phyloP scores from a whole-genome alignment of 805 yeast species.

The Cyberlindnera euphorbiae region DNA sequence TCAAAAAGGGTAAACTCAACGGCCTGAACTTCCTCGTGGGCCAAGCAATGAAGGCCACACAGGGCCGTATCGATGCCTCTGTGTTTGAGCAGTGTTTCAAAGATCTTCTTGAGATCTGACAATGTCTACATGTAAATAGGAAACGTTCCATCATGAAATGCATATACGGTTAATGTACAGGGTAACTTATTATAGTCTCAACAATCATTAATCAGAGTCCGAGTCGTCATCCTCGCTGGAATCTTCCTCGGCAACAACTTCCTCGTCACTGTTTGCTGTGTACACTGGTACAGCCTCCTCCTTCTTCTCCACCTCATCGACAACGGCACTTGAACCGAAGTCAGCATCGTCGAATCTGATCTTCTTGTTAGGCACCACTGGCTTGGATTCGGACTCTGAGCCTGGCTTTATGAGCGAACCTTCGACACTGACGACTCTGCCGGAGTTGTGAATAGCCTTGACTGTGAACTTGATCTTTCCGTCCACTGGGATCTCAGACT shows the following conservation, averaged over 20 bases:
- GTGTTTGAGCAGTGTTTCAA: conserved; percentile 33
- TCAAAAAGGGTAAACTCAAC: conserved; percentile 45
- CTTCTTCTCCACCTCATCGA: conserved; percentile 7
- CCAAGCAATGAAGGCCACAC: conserved; percentile 72
- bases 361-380: conserved; percentile 44
- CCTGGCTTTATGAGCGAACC: conserved; percentile 59
- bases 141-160: no score
- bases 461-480: conserved; percentile 79
- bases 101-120: conserved; percentile 16
- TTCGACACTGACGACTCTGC: conserved; percentile 78
- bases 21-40: conserved; percentile 80
- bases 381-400: conserved; percentile 47
- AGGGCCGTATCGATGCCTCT: conserved; percentile 47
- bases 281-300: conserved; percentile 18
- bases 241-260: conserved; percentile 25
- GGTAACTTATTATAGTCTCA: no score
- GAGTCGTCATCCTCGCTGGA: conserved; percentile 26
- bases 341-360: conserved; percentile 46
- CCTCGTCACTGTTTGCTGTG: conserved; percentile 18
- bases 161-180: conserved; percentile 2
- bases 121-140: conserved; percentile 2
- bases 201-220: conserved; percentile 18
- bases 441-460: conserved; percentile 66
- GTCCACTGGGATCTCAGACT: conserved; percentile 64
- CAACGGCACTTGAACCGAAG: conserved; percentile 24